These are phyloP conservation scores for Akebia trifoliata DNA, from an alignment of 164 flowering plant genomes.

Conservation along the genomic window DNA sequence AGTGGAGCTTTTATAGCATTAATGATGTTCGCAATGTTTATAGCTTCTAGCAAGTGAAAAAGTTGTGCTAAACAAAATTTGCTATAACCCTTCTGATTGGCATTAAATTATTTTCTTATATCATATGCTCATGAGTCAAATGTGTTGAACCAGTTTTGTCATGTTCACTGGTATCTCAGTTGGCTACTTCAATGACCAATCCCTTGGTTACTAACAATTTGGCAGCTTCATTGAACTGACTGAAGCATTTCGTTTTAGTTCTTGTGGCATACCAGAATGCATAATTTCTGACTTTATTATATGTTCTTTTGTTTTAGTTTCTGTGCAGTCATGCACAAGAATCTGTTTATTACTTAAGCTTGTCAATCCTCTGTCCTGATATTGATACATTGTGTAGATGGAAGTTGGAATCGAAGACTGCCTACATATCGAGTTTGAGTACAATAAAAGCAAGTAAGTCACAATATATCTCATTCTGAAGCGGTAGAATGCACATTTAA, in stretches of 20 bases:
- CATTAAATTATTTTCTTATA: not conserved
- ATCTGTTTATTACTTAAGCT: not conserved
- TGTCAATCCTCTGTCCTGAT: constrained; percentile 2
- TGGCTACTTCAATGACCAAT: no score
- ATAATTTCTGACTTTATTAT: not conserved
- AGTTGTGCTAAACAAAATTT: not conserved
- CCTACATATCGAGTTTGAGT: constrained; percentile 92
- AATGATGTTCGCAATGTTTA: not conserved
- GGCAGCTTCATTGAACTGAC: not conserved
- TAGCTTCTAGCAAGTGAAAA: not conserved
- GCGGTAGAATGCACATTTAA: not conserved
- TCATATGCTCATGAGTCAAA: no score
- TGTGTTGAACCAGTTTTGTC: no score
- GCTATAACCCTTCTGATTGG: not conserved
- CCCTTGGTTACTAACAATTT: no score
- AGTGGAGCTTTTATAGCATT: constrained; percentile 11
- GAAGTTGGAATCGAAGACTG: constrained; percentile 99
- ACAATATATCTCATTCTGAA: not conserved
- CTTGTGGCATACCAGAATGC: not conserved
- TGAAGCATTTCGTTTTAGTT: not conserved
- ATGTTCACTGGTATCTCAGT: no score
- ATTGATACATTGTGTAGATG: constrained; percentile 52
- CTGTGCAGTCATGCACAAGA: not conserved
- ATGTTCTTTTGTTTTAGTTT: not conserved
- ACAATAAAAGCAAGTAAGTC: constrained; percentile 95